Base-by-base conservation (phyloP, 1,139 yeast genomes). In the Blastobotrys serpentis region DNA sequence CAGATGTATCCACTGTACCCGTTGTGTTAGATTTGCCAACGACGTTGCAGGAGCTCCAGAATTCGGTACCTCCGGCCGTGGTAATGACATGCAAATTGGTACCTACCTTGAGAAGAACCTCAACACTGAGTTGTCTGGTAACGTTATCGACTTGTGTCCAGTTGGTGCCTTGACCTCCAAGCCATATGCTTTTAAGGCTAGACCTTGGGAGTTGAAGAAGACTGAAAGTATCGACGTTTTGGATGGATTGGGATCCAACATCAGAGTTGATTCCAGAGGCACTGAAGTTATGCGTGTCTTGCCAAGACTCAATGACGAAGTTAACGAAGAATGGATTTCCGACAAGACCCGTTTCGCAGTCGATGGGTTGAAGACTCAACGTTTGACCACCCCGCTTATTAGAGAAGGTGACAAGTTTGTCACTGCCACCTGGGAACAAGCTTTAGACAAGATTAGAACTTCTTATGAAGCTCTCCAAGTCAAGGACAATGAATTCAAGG, bases 11-110 rank as follows among this genome's bases (percentile, higher is more conserved):
- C 96, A 87, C 70, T 87, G 96, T 73, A 87, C 96, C 23, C 79
- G 96, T 68, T 87, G 96, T 76, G 89, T 87, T 32, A 81, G 96
- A 66, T 87, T 87, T 70, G 76, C 89, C 76, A 87, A 87, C 69
- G 96, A 87, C 65, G 84, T 87, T 56, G 96, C 96, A 38, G 96
- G 96, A 57, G 94, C 95, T 30, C 90, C 95, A 22, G 96, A 87
- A 70, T 78, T 87, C 55, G 96, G 96, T 60, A 80, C 92, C 53
- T 69, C 90, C 43, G 96, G 95, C 54, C 83, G 96, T 71, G 96
- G 96, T 66, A 86, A 86, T 67, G 95, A 86, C 65, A 78, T 87
- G 83, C 95, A 86, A 73, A 87, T 87, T 62, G 96, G 96, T 59
- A 87, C 95, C 39, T 87, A 86, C 67, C 81, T 87, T 56, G 90